phyloP scores from a whole-genome alignment of 495 filamentous ascomycete genomes.

The Tricharina praecox region DNA sequence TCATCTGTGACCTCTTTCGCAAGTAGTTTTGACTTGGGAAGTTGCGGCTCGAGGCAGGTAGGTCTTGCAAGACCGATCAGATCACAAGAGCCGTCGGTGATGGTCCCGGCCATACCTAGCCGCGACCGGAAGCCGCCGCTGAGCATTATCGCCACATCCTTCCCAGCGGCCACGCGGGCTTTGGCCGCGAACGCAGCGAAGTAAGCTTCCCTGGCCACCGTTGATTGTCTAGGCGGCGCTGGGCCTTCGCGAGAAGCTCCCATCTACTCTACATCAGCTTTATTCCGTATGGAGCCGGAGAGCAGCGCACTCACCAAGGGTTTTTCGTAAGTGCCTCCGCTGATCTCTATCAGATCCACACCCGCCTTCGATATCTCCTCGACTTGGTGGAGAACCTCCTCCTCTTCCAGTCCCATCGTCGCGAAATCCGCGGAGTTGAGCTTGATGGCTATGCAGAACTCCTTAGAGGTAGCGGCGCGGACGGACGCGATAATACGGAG shows the following conservation, averaged over 20 bases:
- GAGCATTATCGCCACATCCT: conserved; percentile 27
- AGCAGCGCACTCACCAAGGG: conserved; percentile 34
- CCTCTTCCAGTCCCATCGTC: conserved; percentile 30
- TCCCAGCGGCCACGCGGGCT: conserved; percentile 52
- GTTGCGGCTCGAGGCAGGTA: conserved; percentile 33
- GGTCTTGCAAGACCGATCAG: conserved; percentile 42
- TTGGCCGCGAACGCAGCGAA: conserved; percentile 62
- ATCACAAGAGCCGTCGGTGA: conserved; percentile 39
- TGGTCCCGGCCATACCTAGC: conserved; percentile 36
- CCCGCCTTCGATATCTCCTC: conserved; percentile 35
- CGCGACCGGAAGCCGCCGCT: conserved; percentile 42
- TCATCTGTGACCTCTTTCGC: conserved; percentile 36
- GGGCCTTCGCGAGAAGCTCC: conserved; percentile 52
- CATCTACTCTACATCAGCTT: conserved; percentile 33
- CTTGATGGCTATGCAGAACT: conserved; percentile 44
- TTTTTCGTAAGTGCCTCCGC: conserved; percentile 42
- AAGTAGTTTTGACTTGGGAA: conserved; percentile 36
- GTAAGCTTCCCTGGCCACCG: conserved; percentile 55
- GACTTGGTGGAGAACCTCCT: conserved; percentile 38
- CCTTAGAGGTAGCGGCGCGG: conserved; percentile 31
- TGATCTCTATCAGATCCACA: conserved; percentile 47
- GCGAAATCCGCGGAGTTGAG: conserved; percentile 44
- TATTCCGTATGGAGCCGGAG: conserved; percentile 38
- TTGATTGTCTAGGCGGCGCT: conserved; percentile 59
- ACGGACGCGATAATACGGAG: conserved; percentile 33